phyloP scores from a whole-genome alignment of 768 basidiomycete species.

The Hydnum rufescens region DNA sequence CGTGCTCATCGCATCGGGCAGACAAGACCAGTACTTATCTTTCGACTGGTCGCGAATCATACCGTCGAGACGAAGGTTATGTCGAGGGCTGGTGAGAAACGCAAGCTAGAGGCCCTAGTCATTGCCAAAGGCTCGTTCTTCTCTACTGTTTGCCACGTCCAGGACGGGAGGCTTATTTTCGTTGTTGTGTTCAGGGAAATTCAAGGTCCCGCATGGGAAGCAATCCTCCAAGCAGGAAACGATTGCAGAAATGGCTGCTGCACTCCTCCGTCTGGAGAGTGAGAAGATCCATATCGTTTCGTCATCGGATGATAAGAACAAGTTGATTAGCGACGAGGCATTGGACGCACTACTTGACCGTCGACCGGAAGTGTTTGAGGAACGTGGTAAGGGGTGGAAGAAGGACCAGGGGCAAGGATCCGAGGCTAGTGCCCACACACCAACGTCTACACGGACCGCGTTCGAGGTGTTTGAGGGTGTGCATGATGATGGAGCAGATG shows the following conservation, averaged over 20 bases:
- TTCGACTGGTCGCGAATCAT: conserved; percentile 67
- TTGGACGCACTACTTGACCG: conserved; percentile 67
- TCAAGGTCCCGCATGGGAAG: conserved; percentile 4
- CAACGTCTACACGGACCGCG: too few species aligned
- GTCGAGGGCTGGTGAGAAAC: conserved; percentile 68
- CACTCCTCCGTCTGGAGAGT: conserved; percentile 59
- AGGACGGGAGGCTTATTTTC: conserved; percentile 7
- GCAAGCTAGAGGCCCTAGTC: conserved; percentile 82
- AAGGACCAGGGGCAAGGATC: conserved; percentile 15
- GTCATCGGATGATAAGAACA: conserved; percentile 25
- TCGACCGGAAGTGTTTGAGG: conserved; percentile 47
- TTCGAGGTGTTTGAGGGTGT: conserved; percentile 67
- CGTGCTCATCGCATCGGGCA: conserved; percentile 94
- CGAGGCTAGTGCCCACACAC: not conserved
- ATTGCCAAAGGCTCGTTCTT: conserved; percentile 59
- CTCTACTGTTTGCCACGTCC: conserved; percentile 8
- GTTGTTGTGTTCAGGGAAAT: conserved; percentile 11
- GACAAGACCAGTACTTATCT: conserved; percentile 74
- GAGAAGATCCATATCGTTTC: conserved; percentile 81
- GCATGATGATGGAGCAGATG: conserved; percentile 40
- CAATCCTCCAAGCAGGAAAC: conserved; percentile 30
- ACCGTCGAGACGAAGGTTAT: conserved; percentile 88
- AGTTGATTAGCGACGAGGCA: conserved; percentile 66
- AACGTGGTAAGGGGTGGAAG: conserved; percentile 50
- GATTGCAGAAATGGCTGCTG: conserved; percentile 63